Conservation (phyloP, 192 early-diverging fungal genomes). For the Coemansia sp. region DNA sequence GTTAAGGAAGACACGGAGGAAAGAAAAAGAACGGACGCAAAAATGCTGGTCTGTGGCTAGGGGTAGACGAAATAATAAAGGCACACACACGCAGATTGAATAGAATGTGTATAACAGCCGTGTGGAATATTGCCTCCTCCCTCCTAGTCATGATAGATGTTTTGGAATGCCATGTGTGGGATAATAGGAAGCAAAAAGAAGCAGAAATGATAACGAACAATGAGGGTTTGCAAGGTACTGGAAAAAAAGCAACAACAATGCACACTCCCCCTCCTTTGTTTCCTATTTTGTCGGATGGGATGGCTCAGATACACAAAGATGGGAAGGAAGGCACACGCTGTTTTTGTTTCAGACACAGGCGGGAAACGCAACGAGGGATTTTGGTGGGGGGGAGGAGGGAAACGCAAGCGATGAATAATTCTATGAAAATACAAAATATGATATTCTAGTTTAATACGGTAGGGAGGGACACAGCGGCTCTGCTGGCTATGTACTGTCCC, state of each 20-base stretch:
- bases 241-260: background rate
- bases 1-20: no score
- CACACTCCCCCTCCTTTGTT: background rate
- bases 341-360: conserved; percentile 8
- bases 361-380: background rate
- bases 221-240: background rate
- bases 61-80: no score
- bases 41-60: no score
- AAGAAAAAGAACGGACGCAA: no score
- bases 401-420: background rate
- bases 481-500: no score
- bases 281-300: background rate
- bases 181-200: background rate
- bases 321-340: background rate
- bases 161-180: conserved; percentile 6
- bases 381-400: background rate
- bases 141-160: background rate
- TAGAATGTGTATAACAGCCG: no score
- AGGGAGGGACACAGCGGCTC: background rate
- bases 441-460: background rate
- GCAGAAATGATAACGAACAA: background rate
- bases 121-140: no score
- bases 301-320: background rate
- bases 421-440: background rate
- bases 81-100: no score